Evolutionary conservation across 2,329 filamentous ascomycete species (phyloP), one percentile per base, ranked within the genome.

Genomic region (Thermoascus crustaceus): DNA sequence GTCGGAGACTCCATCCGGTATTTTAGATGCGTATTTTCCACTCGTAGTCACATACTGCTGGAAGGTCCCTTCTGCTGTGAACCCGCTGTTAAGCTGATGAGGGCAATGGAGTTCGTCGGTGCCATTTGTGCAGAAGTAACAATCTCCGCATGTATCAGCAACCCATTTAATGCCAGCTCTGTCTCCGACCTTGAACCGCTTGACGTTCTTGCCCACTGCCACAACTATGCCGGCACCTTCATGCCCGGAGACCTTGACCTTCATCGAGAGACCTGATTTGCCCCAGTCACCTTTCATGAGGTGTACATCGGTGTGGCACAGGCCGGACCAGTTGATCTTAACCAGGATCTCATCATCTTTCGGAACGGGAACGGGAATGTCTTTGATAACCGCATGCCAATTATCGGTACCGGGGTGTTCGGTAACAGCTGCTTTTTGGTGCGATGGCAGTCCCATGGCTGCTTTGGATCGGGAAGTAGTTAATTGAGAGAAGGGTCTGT

Each of bases 211-310:
- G 16, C 75, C 73, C 42, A 66, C 67, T 48, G 68, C 59, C n/a
- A 79, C 44, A 11, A 80, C 73, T 2, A 75, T 49, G n/a, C 75
- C 76, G 13, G 75, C 69, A 10, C 68, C 73, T 54, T 80, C 76
- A 38, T 79, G 76, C 16, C 76, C 76, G 21, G 79, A 63, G 30
- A 78, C 75, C 9, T 10, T 20, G 8, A 38, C 24, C n/a, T n/a
- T 6, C 24, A 11, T 10, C 24, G 7, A n/a, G 7, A 3, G 2
- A 4, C 8, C 9, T 26, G 24, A 11, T 26, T 6, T 7, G 5
- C 9, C 9, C 24, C 24, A 26, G n/a, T 26, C 24, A 10, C 24
- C 24, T 13, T 26, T 26, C 24, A 26, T 26, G n/a, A 11, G 42
- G 22, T 48, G 45, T 17, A 36, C 37, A 20, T 48, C 45, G 5